Percentiles rank a stretch among this genome's conserved stretches.
These are phyloP conservation scores for Cercospora sojina DNA, from an alignment of 2,329 filamentous ascomycete genomes.

Conservation along the genomic window DNA sequence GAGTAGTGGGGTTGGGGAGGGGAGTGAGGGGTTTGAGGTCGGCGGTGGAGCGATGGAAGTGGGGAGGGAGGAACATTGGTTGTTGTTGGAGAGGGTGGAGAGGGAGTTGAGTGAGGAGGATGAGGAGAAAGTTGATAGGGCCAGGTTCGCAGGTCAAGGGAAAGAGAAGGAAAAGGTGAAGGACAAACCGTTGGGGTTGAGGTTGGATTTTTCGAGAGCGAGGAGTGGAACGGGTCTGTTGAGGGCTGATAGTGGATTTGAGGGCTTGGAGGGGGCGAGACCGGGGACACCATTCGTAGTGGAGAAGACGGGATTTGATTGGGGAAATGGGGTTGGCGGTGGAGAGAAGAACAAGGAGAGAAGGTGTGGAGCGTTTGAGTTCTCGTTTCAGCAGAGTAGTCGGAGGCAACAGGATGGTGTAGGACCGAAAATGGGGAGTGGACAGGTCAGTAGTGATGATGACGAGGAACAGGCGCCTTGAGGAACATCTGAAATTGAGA, in stretches of 20 bases:
- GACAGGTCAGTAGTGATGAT: not conserved
- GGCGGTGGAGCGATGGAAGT: conserved; percentile 10
- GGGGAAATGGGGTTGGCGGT: not conserved
- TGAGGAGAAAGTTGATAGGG: not conserved
- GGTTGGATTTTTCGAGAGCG: not conserved
- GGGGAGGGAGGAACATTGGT: not conserved
- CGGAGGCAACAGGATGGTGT: not conserved
- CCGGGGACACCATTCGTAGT: conserved; percentile 1
- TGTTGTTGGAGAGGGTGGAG: not conserved
- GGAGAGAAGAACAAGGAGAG: not conserved
- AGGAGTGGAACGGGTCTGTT: not conserved
- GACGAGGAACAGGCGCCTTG: conserved; percentile 6
- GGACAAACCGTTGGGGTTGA: not conserved
- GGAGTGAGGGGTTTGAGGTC: conserved; percentile 21
- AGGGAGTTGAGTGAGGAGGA: conserved; percentile 9
- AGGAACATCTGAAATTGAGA: not conserved
- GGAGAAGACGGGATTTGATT: conserved; percentile 1
- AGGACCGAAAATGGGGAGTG: not conserved
- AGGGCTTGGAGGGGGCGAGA: not conserved
- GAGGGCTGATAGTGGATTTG: conserved; percentile 6
- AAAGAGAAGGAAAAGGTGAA: not conserved
- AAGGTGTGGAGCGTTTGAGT: not conserved
- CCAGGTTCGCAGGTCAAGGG: not conserved
- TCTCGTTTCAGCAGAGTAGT: conserved; percentile 3
- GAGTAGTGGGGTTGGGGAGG: conserved; percentile 18